Conservation (phyloP, 768 basidiomycete genomes). For the Suillus fuscotomentosus region DNA sequence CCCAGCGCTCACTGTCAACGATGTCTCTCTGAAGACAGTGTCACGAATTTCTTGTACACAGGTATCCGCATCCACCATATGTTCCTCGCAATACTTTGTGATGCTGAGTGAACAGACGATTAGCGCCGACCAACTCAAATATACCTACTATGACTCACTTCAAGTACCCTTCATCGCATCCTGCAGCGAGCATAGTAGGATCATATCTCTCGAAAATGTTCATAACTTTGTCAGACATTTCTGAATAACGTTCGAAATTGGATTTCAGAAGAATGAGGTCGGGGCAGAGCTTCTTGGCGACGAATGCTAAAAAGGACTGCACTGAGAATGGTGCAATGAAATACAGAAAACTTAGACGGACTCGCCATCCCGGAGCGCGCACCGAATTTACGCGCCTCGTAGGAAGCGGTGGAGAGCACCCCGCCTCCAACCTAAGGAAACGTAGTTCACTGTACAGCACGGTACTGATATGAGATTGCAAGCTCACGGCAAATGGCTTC, state of each 20-base stretch:
- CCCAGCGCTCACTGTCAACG: constrained; percentile 89
- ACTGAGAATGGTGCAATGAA: neutral
- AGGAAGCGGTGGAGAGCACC: constrained; percentile 86
- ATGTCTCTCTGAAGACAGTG: constrained; percentile 72
- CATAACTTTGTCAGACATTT: constrained; percentile 74
- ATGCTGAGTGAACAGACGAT: constrained; percentile 48
- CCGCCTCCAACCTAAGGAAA: constrained; percentile 69
- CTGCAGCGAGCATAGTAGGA: constrained; percentile 69
- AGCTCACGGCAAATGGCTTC: constrained; percentile 72
- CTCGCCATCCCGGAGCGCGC: constrained; percentile 96
- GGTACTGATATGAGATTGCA: neutral
- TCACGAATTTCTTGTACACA: constrained; percentile 80
- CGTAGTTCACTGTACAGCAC: constrained; percentile 6
- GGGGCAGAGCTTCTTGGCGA: constrained; percentile 93
- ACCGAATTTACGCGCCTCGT: constrained; percentile 88
- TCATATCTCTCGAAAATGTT: constrained; percentile 68
- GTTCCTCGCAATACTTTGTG: constrained; percentile 75
- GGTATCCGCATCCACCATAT: constrained; percentile 61
- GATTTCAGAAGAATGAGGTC: constrained; percentile 70
- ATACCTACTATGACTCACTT: constrained; percentile 52
- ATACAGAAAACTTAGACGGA: constrained; percentile 27
- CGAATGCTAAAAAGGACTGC: constrained; percentile 55
- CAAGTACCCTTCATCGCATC: constrained; percentile 89
- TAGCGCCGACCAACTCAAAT: neutral
- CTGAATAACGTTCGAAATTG: constrained; percentile 60